Conservation (phyloP, 2,329 filamentous ascomycete species). For the Lachnellula subtilissima region DNA sequence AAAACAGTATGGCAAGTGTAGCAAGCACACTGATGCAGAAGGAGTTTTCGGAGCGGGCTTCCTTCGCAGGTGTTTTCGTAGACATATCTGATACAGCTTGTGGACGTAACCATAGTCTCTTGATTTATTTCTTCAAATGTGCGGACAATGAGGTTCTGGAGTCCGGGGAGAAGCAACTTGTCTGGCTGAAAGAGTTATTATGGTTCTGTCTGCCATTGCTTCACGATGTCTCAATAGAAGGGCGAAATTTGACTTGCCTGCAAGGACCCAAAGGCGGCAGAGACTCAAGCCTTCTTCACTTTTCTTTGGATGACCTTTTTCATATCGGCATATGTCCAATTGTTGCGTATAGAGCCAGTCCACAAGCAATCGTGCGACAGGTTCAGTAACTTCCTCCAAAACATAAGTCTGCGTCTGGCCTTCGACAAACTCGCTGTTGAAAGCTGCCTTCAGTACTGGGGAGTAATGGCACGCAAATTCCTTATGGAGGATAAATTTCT, state of each 20-base stretch:
- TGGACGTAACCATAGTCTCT: background rate
- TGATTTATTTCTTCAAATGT: background rate
- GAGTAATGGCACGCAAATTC: constrained; percentile 6
- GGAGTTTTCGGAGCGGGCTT: background rate
- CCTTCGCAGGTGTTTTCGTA: background rate
- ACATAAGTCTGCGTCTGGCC: constrained; percentile 5
- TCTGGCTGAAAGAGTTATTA: too few relatives aligned
- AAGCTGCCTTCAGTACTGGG: background rate
- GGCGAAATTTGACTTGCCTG: background rate
- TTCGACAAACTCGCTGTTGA: constrained; percentile 5
- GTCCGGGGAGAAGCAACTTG: background rate
- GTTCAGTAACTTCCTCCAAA: background rate
- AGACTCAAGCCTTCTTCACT: background rate
- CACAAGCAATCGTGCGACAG: background rate
- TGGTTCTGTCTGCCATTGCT: too few relatives aligned
- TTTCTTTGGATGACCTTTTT: background rate
- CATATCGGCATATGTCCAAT: background rate
- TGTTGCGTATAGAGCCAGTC: constrained; percentile 7
- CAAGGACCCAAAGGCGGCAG: constrained; percentile 2
- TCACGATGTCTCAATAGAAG: too few relatives aligned
- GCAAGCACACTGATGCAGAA: background rate
- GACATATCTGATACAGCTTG: background rate
- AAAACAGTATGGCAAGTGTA: background rate
- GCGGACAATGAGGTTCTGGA: background rate
- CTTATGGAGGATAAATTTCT: constrained; percentile 6